phyloP scores from a whole-genome alignment of 2,329 filamentous ascomycete genomes.

The Pseudopithomyces maydicus region DNA sequence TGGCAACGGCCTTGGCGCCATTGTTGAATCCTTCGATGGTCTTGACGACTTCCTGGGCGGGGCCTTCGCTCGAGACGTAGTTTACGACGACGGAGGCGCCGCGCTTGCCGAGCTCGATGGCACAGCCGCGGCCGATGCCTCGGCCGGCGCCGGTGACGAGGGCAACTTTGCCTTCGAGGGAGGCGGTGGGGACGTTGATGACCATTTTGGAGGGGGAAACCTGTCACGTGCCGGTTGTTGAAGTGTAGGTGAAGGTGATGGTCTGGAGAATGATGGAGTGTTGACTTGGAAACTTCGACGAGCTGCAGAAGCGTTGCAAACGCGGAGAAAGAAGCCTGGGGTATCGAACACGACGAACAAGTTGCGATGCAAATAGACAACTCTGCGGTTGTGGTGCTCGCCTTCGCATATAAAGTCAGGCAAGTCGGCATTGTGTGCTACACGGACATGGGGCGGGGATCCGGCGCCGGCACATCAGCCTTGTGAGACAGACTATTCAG shows the following conservation, averaged over 20 bases:
- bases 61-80: conserved; percentile 60
- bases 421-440: background rate
- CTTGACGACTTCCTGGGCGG: conserved; percentile 55
- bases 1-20: conserved; percentile 59
- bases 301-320: background rate
- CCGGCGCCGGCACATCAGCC: conserved; percentile 18
- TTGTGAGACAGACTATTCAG: background rate
- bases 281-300: background rate
- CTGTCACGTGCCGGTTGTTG: conserved; percentile 19
- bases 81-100: conserved; percentile 71
- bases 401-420: conserved; percentile 5
- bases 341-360: conserved; percentile 1
- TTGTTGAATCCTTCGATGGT: conserved; percentile 53
- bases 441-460: conserved; percentile 19
- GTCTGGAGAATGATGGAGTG: background rate
- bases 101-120: conserved; percentile 69
- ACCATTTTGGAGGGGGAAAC: conserved; percentile 37
- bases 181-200: conserved; percentile 53
- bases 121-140: conserved; percentile 70
- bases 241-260: conserved; percentile 19
- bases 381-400: background rate
- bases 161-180: conserved; percentile 59
- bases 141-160: conserved; percentile 68
- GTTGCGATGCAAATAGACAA: background rate
- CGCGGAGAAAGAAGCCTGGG: background rate